phyloP scores from a whole-genome alignment of 1,284 basidiomycete genomes.

The Cutaneotrichosporon sp. region DNA sequence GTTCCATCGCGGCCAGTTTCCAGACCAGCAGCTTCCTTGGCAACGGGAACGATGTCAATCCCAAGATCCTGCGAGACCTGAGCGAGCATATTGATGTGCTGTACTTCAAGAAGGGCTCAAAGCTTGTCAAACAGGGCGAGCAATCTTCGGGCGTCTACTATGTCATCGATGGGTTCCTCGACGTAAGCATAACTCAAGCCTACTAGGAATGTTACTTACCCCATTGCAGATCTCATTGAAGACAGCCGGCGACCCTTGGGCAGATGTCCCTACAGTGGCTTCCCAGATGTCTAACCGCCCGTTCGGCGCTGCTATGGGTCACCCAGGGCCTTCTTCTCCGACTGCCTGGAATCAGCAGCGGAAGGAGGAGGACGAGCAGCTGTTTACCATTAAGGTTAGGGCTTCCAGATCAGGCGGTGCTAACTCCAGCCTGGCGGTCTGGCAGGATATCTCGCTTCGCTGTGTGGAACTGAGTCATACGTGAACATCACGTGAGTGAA shows the following conservation, averaged over 20 bases:
- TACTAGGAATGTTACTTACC: no score
- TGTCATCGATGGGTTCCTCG: constrained; percentile 95
- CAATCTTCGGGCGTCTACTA: constrained; percentile 77
- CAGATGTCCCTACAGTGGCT: neutral
- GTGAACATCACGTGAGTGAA: constrained; percentile 69
- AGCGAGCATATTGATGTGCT: constrained; percentile 96
- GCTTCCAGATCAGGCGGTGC: neutral
- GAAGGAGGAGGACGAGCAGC: constrained; percentile 51
- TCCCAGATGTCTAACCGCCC: constrained; percentile 20
- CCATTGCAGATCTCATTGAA: constrained; percentile 4
- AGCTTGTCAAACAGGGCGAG: constrained; percentile 85
- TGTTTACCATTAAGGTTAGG: constrained; percentile 77
- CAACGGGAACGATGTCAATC: constrained; percentile 21
- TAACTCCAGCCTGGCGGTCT: constrained; percentile 82
- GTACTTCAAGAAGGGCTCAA: constrained; percentile 82
- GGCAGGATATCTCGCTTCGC: constrained; percentile 92
- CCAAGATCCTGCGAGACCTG: constrained; percentile 56
- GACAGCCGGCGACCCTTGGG: constrained; percentile 7
- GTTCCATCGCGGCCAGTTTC: constrained; percentile 53
- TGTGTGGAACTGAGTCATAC: constrained; percentile 87
- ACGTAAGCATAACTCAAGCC: no score
- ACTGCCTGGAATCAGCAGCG: neutral
- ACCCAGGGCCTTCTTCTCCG: constrained; percentile 16
- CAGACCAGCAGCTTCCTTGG: constrained; percentile 49
- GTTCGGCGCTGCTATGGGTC: constrained; percentile 38